A percentile compares a stretch with the other conserved stretches of the same genome.
These are phyloP conservation scores for Leccinum ochraceum DNA, from an alignment of 768 basidiomycete species.

Conservation along the genomic window DNA sequence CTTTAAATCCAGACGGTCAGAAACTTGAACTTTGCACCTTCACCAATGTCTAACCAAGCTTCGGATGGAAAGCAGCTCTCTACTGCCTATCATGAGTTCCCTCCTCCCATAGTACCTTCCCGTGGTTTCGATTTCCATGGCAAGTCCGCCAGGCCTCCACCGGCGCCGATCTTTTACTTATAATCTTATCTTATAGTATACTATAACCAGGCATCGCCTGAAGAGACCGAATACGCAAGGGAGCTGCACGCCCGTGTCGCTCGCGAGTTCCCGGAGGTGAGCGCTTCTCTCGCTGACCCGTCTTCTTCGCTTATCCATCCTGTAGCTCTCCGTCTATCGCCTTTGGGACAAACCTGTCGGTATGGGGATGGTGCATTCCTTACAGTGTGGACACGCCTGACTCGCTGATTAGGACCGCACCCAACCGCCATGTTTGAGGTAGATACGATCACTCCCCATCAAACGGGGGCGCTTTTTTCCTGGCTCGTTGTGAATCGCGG, in stretches of 20 bases:
- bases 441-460: conserved; percentile 63
- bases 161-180: background rate
- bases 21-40: too few species aligned
- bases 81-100: conserved; percentile 53
- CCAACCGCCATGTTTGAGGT: conserved; percentile 74
- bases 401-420: conserved; percentile 51
- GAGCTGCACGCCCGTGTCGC: conserved; percentile 60
- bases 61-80: conserved; percentile 32
- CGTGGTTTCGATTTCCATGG: conserved; percentile 78
- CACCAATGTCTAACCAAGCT: too few species aligned
- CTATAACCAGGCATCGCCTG: conserved; percentile 50
- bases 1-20: too few species aligned
- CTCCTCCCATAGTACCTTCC: conserved; percentile 48
- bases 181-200: conserved; percentile 46
- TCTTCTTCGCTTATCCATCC: background rate
- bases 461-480: conserved; percentile 68
- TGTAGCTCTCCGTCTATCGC: conserved; percentile 58
- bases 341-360: conserved; percentile 67
- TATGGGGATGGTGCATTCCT: conserved; percentile 14
- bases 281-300: background rate
- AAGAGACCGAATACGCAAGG: conserved; percentile 48
- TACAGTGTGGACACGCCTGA: background rate
- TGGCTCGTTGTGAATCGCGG: conserved; percentile 70
- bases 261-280: conserved; percentile 69
- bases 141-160: conserved; percentile 30